Evolutionary conservation across 2,329 filamentous ascomycete genomes (phyloP), one percentile per base, ranked within the genome.

Genomic region (Parafenestella ontariensis): DNA sequence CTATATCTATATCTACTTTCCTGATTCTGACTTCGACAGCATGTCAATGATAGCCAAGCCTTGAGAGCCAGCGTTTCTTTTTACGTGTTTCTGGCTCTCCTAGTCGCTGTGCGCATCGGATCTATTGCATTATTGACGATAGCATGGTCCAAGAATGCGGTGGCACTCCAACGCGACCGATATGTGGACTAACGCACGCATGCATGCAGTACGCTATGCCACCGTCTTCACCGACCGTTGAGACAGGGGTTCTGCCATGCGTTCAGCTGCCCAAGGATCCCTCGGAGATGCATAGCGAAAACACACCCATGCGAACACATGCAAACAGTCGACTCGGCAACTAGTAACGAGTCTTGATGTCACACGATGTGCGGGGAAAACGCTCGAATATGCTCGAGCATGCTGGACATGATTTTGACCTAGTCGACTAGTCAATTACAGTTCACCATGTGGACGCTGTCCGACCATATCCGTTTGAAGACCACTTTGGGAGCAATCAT

Each of bases 311-410:
- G 56, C 56, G 46, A 39, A 49, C n/a, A 59, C n/a, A 59, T 56
- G 59, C 56, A 44, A 60, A 56, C 52, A 24, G 43, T 45, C 17
- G 41, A 45, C 47, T 39, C 46, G 36, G 49, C 36, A 26, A 10
- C 34, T 26, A 48, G 46, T 24, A 20, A 20, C 6, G 39, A 34
- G 10, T 41, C n/a, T 10, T 18, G 20, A 24, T 29, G 23, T 33
- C 31, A 40, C 45, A 47, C 45, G 11, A 21, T 23, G 24, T 46
- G 41, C 40, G 42, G 52, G 37, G 20, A 28, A 28, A 29, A 36
- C 11, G 29, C 29, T 24, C 43, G 9, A 26, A 20, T 8, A 17
- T 43, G 23, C 10, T 15, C 20, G 31, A 13, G 37, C 37, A 8
- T 15, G 24, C 5, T 26, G 24, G 24, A 26, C 9, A 36, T 11